A percentile compares a stretch with the other conserved stretches of the same genome.
Evolutionary conservation across 2,329 filamentous ascomycete genomes (phyloP).

Genomic region (Aspergillus luchuensis): DNA sequence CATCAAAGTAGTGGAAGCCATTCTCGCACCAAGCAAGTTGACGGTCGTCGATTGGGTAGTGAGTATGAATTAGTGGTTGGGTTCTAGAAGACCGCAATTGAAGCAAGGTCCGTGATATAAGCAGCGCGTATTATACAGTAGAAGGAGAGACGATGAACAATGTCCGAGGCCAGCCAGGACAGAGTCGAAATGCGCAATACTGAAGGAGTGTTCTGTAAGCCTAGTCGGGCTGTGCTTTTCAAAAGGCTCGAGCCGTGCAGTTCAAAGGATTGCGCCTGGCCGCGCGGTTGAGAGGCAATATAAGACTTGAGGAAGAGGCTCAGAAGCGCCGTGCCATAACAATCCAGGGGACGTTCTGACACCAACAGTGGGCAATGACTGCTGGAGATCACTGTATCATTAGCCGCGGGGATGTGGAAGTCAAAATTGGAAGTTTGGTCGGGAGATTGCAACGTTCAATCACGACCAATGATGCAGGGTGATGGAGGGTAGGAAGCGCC

Average conservation of each 20-base stretch:
- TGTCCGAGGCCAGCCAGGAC: conserved; percentile 24
- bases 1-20: conserved; percentile 41
- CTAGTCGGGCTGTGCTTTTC: conserved; percentile 1
- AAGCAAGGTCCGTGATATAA: conserved; percentile 3
- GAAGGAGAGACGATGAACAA: conserved; percentile 9
- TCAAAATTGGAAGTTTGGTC: conserved; percentile 23
- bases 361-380: conserved; percentile 13
- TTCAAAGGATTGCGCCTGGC: conserved; percentile 4
- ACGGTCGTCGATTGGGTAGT: conserved; percentile 2
- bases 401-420: conserved; percentile 23
- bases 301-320: conserved; percentile 13
- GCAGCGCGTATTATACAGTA: conserved; percentile 9
- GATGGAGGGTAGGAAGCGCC: conserved; percentile 23
- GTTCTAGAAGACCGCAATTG: conserved; percentile 1
- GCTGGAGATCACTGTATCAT: conserved; percentile 23
- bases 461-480: conserved; percentile 23
- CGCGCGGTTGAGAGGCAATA: conserved; percentile 16
- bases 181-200: conserved; percentile 11
- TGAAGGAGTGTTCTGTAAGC: conserved; percentile 1
- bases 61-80: background rate
- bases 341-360: conserved; percentile 16
- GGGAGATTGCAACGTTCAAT: background rate
- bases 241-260: conserved; percentile 2
- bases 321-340: conserved; percentile 15
- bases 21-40: conserved; percentile 18